Evolutionary conservation across 208 protist species (phyloP).

Genomic region (Wallacemonas rigidus): DNA sequence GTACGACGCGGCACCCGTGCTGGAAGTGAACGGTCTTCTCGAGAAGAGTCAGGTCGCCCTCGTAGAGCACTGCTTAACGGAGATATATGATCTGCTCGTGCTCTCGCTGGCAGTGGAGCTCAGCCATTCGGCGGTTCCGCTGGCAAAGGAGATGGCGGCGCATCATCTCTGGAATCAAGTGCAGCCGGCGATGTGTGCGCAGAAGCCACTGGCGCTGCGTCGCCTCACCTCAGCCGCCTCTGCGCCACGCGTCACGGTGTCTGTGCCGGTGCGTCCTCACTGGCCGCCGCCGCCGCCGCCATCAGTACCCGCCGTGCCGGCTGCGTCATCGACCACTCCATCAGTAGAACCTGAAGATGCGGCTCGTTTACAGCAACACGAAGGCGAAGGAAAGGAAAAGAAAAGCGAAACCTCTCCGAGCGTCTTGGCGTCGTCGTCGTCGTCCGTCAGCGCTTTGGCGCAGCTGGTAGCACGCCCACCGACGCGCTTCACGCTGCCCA

Average conservation of each 20-base stretch:
- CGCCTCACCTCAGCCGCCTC: conserved; percentile 13
- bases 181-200: conserved; percentile 19
- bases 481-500: conserved; percentile 8
- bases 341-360: not conserved
- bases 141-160: conserved; percentile 81
- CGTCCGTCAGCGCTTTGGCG: not conserved
- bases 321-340: not conserved
- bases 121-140: conserved; percentile 47
- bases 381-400: no score
- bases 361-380: no score
- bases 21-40: conserved; percentile 64
- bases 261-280: conserved; percentile 19
- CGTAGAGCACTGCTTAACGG: conserved; percentile 82
- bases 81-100: conserved; percentile 85
- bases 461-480: not conserved
- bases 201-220: conserved; percentile 12
- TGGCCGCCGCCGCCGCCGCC: conserved; percentile 11
- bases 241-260: conserved; percentile 11
- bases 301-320: conserved; percentile 8
- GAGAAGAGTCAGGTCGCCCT: conserved; percentile 58
- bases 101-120: conserved; percentile 60
- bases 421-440: not conserved
- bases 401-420: not conserved
- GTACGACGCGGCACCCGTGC: conserved; percentile 61
- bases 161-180: conserved; percentile 47